These are phyloP conservation scores for Saccharomyces jurei DNA, from an alignment of 805 yeast species.

Conservation along the genomic window DNA sequence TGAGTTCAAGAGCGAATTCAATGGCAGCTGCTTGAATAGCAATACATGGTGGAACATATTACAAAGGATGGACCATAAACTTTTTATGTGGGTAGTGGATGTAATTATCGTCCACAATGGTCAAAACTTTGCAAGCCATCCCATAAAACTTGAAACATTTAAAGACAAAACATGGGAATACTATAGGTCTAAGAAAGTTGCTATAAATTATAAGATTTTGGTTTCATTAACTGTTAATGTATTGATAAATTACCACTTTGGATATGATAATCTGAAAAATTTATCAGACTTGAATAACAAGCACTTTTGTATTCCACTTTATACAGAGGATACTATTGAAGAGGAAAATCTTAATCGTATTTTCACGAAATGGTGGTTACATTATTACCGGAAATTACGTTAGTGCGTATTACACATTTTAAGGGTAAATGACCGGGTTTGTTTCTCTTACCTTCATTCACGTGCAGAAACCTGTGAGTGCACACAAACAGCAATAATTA, in stretches of 20 bases:
- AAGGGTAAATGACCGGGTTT: background rate
- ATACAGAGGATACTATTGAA: conserved; percentile 13
- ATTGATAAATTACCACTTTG: conserved; percentile 42
- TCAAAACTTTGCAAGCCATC: conserved; percentile 29
- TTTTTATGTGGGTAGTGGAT: conserved; percentile 30
- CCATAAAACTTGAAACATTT: conserved; percentile 17
- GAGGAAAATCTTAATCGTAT: conserved; percentile 11
- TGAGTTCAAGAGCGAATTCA: conserved; percentile 25
- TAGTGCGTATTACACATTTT: background rate
- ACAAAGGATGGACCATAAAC: conserved; percentile 22
- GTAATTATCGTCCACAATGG: conserved; percentile 25
- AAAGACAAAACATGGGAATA: conserved; percentile 21
- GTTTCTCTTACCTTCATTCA: background rate
- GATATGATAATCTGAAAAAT: conserved; percentile 32
- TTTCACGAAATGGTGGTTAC: conserved; percentile 26
- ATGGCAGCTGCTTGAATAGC: conserved; percentile 17
- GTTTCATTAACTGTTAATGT: conserved; percentile 36
- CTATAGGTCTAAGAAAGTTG: conserved; percentile 28
- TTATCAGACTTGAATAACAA: conserved; percentile 18
- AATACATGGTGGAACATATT: conserved; percentile 28
- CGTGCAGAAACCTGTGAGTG: background rate
- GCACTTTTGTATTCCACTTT: conserved; percentile 18
- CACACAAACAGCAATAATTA: background rate
- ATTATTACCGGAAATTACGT: conserved; percentile 20
- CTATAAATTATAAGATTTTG: conserved; percentile 34